phyloP scores from a whole-genome alignment of 495 filamentous ascomycete genomes.

The Penicillium ochrochloron region DNA sequence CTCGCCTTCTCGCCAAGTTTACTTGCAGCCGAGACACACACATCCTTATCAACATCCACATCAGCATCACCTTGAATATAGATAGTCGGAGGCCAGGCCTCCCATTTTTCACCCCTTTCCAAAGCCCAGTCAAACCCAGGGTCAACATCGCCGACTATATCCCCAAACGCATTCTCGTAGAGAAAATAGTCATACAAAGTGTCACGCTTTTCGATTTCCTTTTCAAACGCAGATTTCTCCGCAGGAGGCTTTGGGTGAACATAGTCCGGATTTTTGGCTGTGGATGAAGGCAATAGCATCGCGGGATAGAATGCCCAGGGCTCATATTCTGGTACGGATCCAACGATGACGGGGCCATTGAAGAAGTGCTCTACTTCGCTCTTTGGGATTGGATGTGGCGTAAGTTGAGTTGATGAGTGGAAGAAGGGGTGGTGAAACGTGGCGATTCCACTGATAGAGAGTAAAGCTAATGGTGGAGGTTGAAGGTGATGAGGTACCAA shows the following conservation, averaged over 20 bases:
- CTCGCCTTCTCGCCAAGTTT: slow-evolving; percentile 6
- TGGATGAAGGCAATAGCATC: background rate
- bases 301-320: background rate
- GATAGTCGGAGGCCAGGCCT: slow-evolving; percentile 1
- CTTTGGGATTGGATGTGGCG: background rate
- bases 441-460: slow-evolving; percentile 7
- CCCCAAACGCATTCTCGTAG: background rate
- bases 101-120: slow-evolving; percentile 6
- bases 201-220: background rate
- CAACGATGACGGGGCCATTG: background rate
- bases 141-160: slow-evolving; percentile 2
- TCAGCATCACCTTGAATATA: slow-evolving; percentile 3
- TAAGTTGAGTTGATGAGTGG: background rate
- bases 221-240: background rate
- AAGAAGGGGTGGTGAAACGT: slow-evolving; percentile 10
- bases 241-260: background rate
- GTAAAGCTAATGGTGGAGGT: background rate
- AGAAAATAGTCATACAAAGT: slow-evolving; percentile 3
- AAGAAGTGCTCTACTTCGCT: slow-evolving; percentile 1
- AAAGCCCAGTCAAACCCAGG: slow-evolving; percentile 5
- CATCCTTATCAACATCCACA: slow-evolving; percentile 11
- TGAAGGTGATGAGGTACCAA: slow-evolving; percentile 4
- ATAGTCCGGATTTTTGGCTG: background rate
- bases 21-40: background rate
- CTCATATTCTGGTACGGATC: background rate